These are phyloP conservation scores for Termitomyces sp. DNA, from an alignment of 768 basidiomycete species.

Conservation along the genomic window DNA sequence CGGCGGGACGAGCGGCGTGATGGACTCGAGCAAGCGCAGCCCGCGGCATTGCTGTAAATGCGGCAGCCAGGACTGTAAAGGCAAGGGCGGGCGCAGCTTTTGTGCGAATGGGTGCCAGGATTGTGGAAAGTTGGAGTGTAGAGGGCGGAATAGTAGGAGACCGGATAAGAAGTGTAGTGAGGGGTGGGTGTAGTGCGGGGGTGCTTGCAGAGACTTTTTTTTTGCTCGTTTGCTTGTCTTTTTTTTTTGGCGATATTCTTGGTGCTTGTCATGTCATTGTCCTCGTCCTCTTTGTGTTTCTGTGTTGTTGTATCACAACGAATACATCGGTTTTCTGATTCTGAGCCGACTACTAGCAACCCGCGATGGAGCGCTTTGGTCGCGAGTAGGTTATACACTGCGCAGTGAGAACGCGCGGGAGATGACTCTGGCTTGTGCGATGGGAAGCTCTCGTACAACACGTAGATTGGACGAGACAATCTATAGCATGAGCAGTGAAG, in stretches of 20 bases:
- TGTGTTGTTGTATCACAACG: background rate
- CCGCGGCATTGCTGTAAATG: slow-evolving; percentile 80
- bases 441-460: too few relatives aligned
- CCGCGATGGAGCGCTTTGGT: too few relatives aligned
- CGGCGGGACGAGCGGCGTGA: slow-evolving; percentile 18
- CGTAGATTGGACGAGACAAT: too few relatives aligned
- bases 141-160: slow-evolving; percentile 69
- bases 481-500: too few relatives aligned
- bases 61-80: slow-evolving; percentile 76
- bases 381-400: too few relatives aligned
- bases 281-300: background rate
- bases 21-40: slow-evolving; percentile 49
- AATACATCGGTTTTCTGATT: background rate
- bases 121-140: slow-evolving; percentile 76
- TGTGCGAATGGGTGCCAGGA: slow-evolving; percentile 75
- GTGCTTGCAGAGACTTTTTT: too few relatives aligned
- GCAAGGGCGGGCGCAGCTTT: slow-evolving; percentile 72
- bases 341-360: too few relatives aligned
- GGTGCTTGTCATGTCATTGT: background rate
- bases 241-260: background rate
- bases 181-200: slow-evolving; percentile 25
- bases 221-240: background rate
- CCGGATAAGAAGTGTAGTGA: slow-evolving; percentile 73
- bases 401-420: too few relatives aligned
- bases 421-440: too few relatives aligned